phyloP scores from a whole-genome alignment of 257 asterid species.

The Solanum piurae region DNA sequence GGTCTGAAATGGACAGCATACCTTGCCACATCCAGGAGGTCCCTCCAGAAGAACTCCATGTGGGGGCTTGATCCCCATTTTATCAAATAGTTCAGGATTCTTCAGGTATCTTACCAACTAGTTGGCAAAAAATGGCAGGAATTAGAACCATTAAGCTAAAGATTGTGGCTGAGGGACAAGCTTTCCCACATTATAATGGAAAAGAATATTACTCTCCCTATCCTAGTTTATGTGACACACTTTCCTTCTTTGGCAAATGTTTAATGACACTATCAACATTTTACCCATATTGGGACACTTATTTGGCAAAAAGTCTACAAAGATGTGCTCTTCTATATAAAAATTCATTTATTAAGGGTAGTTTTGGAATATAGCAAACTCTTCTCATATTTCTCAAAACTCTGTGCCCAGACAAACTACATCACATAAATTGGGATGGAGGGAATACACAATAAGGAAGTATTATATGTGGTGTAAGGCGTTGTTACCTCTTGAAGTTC shows the following conservation, averaged over 20 bases:
- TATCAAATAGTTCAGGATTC: conserved; percentile 90
- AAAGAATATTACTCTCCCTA: not conserved
- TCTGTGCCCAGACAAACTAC: not conserved
- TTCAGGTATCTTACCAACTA: conserved; percentile 95
- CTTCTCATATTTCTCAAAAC: not conserved
- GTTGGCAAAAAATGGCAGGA: conserved; percentile 3
- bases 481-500: conserved; percentile 90
- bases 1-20: conserved; percentile 19
- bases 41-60: conserved; percentile 99
- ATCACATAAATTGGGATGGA: not conserved
- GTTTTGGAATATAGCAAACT: not conserved
- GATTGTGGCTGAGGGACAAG: not conserved
- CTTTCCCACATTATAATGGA: not conserved
- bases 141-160: not conserved
- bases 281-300: not conserved
- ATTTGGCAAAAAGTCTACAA: not conserved
- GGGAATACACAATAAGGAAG: not conserved
- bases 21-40: conserved; percentile 99
- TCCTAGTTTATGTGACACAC: not conserved
- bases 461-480: not conserved
- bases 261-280: not conserved
- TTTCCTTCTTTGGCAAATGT: not conserved
- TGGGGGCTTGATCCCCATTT: conserved; percentile 97
- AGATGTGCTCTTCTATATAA: not conserved
- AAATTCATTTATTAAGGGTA: not conserved